phyloP scores from a whole-genome alignment of 2,329 filamentous ascomycete species.

The Nakataea oryzae region DNA sequence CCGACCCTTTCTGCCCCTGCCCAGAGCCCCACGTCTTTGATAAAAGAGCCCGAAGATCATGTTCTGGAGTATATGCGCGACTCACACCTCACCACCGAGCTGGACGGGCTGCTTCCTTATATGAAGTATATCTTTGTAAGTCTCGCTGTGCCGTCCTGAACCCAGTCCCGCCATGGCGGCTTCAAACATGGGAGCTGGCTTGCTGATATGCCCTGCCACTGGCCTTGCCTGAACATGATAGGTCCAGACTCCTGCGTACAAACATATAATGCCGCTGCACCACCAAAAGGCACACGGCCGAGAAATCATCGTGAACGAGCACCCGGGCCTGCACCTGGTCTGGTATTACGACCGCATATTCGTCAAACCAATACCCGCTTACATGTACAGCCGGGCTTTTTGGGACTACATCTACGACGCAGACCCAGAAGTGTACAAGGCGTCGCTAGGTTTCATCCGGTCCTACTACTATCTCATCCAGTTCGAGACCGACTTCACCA shows the following conservation, averaged over 20 bases:
- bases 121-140: constrained; percentile 18
- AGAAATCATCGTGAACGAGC: constrained; percentile 25
- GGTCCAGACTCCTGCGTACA: constrained; percentile 10
- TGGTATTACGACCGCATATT: constrained; percentile 28
- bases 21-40: neutral
- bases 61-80: constrained; percentile 11
- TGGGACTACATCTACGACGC: constrained; percentile 18
- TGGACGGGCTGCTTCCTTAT: constrained; percentile 12
- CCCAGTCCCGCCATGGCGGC: neutral
- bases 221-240: neutral
- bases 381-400: constrained; percentile 21
- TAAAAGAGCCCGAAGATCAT: constrained; percentile 3
- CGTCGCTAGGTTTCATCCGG: constrained; percentile 22
- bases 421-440: constrained; percentile 10
- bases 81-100: constrained; percentile 10
- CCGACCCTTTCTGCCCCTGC: neutral
- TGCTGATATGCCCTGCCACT: neutral
- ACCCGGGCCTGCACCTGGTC: constrained; percentile 28
- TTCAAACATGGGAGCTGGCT: neutral
- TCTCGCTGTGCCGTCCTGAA: neutral
- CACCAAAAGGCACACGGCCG: constrained; percentile 25
- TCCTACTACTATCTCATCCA: constrained; percentile 23
- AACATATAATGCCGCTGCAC: constrained; percentile 23
- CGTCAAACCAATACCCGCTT: constrained; percentile 29
- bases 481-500: constrained; percentile 21